Base-by-base conservation (phyloP, 495 filamentous ascomycete species). In the Penicillium canescens region DNA sequence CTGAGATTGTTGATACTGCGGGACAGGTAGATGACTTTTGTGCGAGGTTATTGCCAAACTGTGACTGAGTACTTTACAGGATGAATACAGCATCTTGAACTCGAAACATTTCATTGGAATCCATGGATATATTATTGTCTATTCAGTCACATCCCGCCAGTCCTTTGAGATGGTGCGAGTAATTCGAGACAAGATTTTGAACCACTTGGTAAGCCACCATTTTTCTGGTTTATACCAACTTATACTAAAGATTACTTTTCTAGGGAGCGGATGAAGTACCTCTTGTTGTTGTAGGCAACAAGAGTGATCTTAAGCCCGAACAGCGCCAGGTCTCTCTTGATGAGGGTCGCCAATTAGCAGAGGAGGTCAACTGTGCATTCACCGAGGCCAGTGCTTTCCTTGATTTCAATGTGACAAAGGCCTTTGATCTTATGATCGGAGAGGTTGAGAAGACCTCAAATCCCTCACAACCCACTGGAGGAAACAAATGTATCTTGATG, bases 61-160 rank as follows among this genome's bases (percentile, higher is more conserved):
- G 14, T 36, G 34, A 57, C 45, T 36, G 43, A 55, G 60, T 52
- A 61, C 59, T 48, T 33, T 13, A 41, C 69, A 96, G 91, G 94
- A 99, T 75, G 95, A 98, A 71, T 98, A 98, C 75, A 93, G 88
- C 65, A 97, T 98, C 62, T 78, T 98, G 46, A 97, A 96, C 70
- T 96, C 90, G 39, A 96, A 97, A 71, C 95, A 98, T 72, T 98
- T 98, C 69, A 98, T 98, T 74, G 94, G 94, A 55, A 97, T 98
- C 60, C 94, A 98, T 81, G 94, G 94, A 36, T 98, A 98, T 76
- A 92, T 98, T 83, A 86, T 98, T 45, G 94, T 96, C 37, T 98
- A 98, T 73, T 96, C 91, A 14, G 89, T 98, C 42, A 87, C 89
- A 26, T 96, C 89, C 35, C 89, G 88, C 55, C 89, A 94, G 57